Evolutionary conservation across 345 rosid genomes (phyloP).

Genomic region (Pelargonium nanum): DNA sequence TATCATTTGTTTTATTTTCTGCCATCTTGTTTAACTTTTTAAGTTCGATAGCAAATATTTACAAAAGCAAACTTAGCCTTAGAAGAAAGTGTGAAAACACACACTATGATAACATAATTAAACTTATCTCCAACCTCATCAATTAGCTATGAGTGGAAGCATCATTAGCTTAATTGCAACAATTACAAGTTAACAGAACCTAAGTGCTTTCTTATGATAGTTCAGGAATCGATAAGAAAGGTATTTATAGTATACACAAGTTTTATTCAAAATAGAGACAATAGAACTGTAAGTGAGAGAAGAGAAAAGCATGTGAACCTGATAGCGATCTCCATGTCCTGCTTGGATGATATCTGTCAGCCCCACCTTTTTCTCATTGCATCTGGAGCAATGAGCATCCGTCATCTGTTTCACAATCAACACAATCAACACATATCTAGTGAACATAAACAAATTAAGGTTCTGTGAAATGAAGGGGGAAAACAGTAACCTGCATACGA

Average conservation of each 20-base stretch:
- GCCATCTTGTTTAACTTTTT: no score
- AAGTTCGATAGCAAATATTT: no score
- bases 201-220: background rate
- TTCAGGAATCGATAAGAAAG: background rate
- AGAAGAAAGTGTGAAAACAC: no score
- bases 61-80: no score
- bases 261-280: background rate
- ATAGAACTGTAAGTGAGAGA: background rate
- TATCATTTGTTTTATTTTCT: no score
- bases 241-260: background rate
- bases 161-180: no score
- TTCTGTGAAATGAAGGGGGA: background rate
- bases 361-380: conserved; percentile 63
- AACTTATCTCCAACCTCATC: no score
- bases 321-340: conserved; percentile 89
- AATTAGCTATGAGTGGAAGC: no score
- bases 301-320: conserved; percentile 33
- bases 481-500: conserved; percentile 57
- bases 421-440: background rate
- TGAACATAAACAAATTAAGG: background rate
- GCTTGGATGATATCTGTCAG: conserved; percentile 92
- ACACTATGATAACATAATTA: no score
- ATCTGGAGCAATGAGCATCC: conserved; percentile 75
- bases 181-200: background rate
- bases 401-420: conserved; percentile 32